Evolutionary conservation across 1,284 basidiomycete species (phyloP), one percentile per base, ranked within the genome.

Genomic region (Ceratobasidium sp.): DNA sequence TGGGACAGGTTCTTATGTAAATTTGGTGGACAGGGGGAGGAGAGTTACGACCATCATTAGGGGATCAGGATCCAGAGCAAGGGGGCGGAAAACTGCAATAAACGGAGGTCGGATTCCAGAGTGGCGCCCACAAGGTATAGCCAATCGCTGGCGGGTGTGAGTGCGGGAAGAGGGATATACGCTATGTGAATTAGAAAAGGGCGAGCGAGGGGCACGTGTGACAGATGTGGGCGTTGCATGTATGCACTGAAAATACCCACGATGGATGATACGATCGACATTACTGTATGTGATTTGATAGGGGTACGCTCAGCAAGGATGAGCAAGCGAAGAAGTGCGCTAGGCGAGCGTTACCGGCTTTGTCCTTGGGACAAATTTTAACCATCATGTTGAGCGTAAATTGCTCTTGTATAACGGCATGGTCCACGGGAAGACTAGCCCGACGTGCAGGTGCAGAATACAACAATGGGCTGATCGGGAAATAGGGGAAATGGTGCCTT

Each of bases 341-440:
- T n/a, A 29, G 49, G 49, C 33, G 30, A 36, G 14, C 29, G 47
- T 39, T 41, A n/a, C 46, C 47, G 36, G 5, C 23, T 62, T 62
- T 50, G 49, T 64, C 60, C 60, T 53, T 53, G 39, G n/a, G 60
- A 64, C 60, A 41, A 19, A 23, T 21, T 16, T 36, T 21, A 41
- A 25, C 21, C 8, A 25, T 46, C 56, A 5, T 23, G 44, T 21
- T 9, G 11, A 19, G 16, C 13, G 30, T 36, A 39, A 9, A 36
- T 6, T 21, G 23, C 41, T 11, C 33, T 36, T 11, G 11, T 4
- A 60, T 36, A 53, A 53, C 29, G 49, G 60, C 16, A 8, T 47
- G 2, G n/a, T 27, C 23, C 29, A 52, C 44, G 30, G 39, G 46
- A n/a, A n/a, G 49, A 57, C 42, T n/a, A 41, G 39, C 39, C 39